Base-by-base conservation (phyloP, 371 early-diverging fungal species). In the Dichotomocladium elegans region DNA sequence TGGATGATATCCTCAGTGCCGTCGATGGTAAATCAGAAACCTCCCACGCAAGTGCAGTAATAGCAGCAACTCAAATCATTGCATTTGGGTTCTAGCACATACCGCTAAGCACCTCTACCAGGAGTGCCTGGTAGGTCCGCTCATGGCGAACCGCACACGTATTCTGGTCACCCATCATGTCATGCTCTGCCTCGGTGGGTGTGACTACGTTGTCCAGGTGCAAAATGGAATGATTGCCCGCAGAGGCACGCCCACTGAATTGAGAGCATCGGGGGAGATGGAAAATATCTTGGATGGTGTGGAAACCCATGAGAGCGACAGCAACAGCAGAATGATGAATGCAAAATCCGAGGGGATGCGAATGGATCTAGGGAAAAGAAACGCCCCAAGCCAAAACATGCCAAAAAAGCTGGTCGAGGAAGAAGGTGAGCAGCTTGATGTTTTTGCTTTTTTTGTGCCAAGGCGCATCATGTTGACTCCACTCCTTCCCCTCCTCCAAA, bases 101-200 rank as follows among this genome's bases (percentile, higher is more conserved):
- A 96, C 96, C 0, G 95, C 90, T 4, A 83, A 83, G 49, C 90
- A 90, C 60, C 71, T 97, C 6, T 77, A 86, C 41, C 66, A 76
- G 26, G 63, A 82, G 33, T 92, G 93, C 49, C 51, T 93, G 24
- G 63, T 80, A 28, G 86, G 87, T 7, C 68, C 78, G 24, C 66
- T 92, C 58, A 81, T 96, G 86, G 61, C 57, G 3, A 72, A 71
- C 26, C 81, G 94, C 26, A 95, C 96, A 0, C 70, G 86, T 9
- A 69, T 97, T 11, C 74, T 97, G 25, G 91, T 94, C 8, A 94
- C 95, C 0, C 96, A 96, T 61, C 90, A 92, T 40, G 86, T 94
- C 8, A 68, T 79, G 4, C 79, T 92, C 46, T 88, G 92, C 51
- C 64, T 94, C 24, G 62, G 79, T 7, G 77, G 80, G 31, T 76